Evolutionary conservation across 345 rosid species (phyloP).

Genomic region (Camelina neglecta): DNA sequence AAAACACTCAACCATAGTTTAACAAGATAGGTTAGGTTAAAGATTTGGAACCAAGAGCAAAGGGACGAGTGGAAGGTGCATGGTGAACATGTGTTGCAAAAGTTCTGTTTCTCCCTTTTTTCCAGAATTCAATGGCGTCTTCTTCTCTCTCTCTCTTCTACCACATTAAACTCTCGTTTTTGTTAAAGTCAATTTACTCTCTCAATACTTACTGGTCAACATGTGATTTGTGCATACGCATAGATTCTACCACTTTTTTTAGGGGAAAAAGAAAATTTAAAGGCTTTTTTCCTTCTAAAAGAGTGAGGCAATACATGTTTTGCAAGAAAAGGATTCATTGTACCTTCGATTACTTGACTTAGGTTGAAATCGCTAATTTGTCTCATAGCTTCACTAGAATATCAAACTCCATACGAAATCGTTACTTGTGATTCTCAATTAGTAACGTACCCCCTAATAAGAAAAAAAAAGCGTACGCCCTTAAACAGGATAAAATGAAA

Average conservation of each 20-base stretch:
- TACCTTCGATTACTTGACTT: slow-evolving; percentile 1
- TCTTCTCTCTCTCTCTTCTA: slow-evolving; percentile 40
- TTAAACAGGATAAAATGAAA: not conserved
- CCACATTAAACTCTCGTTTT: slow-evolving; percentile 30
- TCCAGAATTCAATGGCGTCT: slow-evolving; percentile 75
- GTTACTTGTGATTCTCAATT: not conserved
- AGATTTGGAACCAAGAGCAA: slow-evolving; percentile 51
- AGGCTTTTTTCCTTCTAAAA: not conserved
- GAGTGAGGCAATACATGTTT: not conserved
- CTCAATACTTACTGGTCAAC: slow-evolving; percentile 30
- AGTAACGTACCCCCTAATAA: not conserved
- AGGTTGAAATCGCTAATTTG: not conserved
- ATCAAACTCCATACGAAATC: not conserved
- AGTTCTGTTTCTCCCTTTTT: slow-evolving; percentile 57
- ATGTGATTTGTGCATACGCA: slow-evolving; percentile 23
- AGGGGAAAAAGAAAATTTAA: not conserved
- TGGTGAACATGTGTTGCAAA: slow-evolving; percentile 75
- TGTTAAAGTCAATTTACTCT: slow-evolving; percentile 31
- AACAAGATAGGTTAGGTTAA: slow-evolving; percentile 45
- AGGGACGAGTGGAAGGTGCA: slow-evolving; percentile 77
- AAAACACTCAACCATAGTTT: slow-evolving; percentile 40
- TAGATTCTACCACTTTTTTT: slow-evolving; percentile 2
- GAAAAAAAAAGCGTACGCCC: not conserved
- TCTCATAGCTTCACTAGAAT: not conserved
- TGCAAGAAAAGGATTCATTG: not conserved